Evolutionary conservation across 163 green algal species (phyloP).

Genomic region (Prototheca wickerhamii): DNA sequence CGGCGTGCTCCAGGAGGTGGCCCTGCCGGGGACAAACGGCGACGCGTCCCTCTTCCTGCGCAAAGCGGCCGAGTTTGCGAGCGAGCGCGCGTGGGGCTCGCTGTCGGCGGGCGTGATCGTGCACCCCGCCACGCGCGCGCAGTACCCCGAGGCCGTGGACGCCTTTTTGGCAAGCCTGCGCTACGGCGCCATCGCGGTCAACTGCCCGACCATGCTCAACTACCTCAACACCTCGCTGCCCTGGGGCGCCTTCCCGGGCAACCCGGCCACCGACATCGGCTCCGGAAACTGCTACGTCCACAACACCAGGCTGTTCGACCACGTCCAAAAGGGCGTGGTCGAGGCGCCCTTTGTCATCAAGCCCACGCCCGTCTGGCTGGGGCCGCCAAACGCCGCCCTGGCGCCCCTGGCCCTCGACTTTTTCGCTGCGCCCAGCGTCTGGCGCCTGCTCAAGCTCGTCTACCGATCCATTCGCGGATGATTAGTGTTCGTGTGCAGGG

Average conservation of each 20-base stretch:
- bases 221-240: constrained; percentile 40
- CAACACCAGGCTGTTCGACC: constrained; percentile 62
- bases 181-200: constrained; percentile 62
- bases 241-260: constrained; percentile 60
- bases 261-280: constrained; percentile 40
- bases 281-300: constrained; percentile 61
- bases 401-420: constrained; percentile 20
- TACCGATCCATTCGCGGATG: too few relatives aligned
- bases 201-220: constrained; percentile 30
- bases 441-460: background rate
- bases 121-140: constrained; percentile 25
- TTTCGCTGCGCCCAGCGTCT: constrained; percentile 9
- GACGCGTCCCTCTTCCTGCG: constrained; percentile 39
- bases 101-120: constrained; percentile 54
- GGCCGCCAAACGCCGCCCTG: constrained; percentile 24
- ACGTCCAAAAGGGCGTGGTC: constrained; percentile 60
- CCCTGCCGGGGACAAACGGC: constrained; percentile 23
- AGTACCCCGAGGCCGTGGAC: constrained; percentile 28
- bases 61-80: constrained; percentile 44
- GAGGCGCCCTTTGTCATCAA: constrained; percentile 33
- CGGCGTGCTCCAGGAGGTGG: constrained; percentile 63
- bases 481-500: too few relatives aligned
- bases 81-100: constrained; percentile 59
- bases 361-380: constrained; percentile 52
- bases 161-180: constrained; percentile 37